phyloP scores from a whole-genome alignment of 768 basidiomycete species.

The Mycena galopus region DNA sequence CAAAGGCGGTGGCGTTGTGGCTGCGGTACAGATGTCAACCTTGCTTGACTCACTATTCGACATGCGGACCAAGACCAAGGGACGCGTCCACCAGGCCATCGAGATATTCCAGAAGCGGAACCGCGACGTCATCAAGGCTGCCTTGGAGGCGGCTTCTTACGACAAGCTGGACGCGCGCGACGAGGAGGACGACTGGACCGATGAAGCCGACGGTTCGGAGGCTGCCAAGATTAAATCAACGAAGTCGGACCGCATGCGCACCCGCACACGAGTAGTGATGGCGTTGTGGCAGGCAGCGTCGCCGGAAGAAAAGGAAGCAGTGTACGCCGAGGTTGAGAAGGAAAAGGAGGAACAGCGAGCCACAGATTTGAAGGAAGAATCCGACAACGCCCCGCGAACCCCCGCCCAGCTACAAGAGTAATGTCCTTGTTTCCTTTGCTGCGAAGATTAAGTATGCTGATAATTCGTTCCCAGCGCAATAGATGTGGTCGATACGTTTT shows the following conservation, averaged over 20 bases:
- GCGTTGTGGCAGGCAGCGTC: neutral
- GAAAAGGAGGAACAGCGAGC: neutral
- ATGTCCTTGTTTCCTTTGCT: neutral
- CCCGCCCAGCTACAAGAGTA: neutral
- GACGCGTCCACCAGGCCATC: slow-evolving; percentile 8
- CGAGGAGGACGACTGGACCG: neutral
- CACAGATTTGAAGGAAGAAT: neutral
- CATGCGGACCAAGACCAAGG: neutral
- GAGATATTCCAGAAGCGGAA: slow-evolving; percentile 18
- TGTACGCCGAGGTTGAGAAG: neutral
- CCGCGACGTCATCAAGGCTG: neutral
- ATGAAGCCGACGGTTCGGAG: neutral
- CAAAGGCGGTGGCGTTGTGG: neutral
- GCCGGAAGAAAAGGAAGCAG: neutral
- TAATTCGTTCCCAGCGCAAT: neutral
- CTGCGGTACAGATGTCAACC: neutral
- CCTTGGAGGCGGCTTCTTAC: neutral
- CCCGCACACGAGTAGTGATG: neutral
- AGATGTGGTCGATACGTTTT: neutral
- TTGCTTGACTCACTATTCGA: neutral
- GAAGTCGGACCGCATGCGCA: neutral
- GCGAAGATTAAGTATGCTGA: neutral
- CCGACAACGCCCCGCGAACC: neutral
- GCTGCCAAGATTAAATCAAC: neutral
- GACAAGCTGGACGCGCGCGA: neutral